A percentile compares a stretch with the other conserved stretches of the same genome.
Conservation (phyloP, 2,329 filamentous ascomycete species). For the Microcyclospora pomicola region DNA sequence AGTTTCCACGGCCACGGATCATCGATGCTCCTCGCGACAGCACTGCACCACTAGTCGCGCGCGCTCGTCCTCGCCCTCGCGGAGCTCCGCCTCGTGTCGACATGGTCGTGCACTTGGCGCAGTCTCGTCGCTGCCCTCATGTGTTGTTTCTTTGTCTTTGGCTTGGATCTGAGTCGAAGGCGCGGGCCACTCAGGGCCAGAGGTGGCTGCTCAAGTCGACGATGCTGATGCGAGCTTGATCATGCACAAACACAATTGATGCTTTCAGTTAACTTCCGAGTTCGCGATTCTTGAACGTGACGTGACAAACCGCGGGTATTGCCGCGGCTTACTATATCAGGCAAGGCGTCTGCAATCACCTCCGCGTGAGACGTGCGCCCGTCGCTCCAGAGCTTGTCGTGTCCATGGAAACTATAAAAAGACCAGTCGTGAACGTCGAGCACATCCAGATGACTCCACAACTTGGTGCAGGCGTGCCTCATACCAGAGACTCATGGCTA, state of each 20-base stretch:
- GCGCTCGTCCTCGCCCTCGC: constrained; percentile 7
- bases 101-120: constrained; percentile 5
- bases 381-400: no score
- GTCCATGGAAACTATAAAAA: no score
- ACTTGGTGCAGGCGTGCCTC: no score
- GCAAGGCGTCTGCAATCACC: no score
- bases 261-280: neutral
- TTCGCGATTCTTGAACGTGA: neutral
- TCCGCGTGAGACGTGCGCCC: no score
- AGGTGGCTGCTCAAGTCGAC: neutral
- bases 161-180: neutral
- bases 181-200: neutral
- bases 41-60: constrained; percentile 1
- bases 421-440: no score
- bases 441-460: no score
- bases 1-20: constrained; percentile 1
- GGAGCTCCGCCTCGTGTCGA: constrained; percentile 3
- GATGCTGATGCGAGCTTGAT: neutral
- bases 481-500: no score
- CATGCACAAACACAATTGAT: neutral
- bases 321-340: no score
- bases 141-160: neutral
- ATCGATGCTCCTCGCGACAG: constrained; percentile 4
- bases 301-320: no score
- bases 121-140: constrained; percentile 2